Evolutionary conservation across 805 yeast species (phyloP), one percentile per base, ranked within the genome.

Genomic region (Deakozyma indianensis): DNA sequence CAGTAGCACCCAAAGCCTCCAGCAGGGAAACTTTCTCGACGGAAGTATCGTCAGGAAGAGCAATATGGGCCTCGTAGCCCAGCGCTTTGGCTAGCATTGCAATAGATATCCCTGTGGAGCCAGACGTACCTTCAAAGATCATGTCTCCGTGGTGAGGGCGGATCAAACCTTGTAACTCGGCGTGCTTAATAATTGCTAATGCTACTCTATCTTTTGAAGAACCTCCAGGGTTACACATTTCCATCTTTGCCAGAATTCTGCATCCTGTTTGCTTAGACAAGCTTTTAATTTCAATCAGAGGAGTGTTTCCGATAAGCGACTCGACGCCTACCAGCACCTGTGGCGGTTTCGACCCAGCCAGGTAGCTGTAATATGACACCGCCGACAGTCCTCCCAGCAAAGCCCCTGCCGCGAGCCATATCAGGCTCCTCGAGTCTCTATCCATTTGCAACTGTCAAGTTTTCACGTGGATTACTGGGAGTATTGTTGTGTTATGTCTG

Each of bases 141-240:
- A 78, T 68, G 55, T 85, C 92, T 1, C 83, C 86, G 44, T 69
- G 63, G 40, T 74, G 60, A 0, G 84, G 83, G 3, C 65, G 58
- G 35, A 88, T 60, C 3, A 66, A 56, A 0, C 92, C 92, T 41
- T 55, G 43, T 3, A 53, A 46, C 57, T 85, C 95, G 46, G 82
- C 83, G 21, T 75, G 75, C 46, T 75, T 67, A 16, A 90, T 81
- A 41, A 90, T 81, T 2, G 92, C 85, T 20, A 83, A 64, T 0
- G 97, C 97, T 18, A 92, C 95, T 41, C 98, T 68, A 59, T 90
- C 98, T 54, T 90, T 90, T 3, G 97, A 95, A 43, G 94, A 82
- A 0, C 97, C 97, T 1, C 90, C 98, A 0, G 97, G 96, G 56
- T 90, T 92, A 50, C 71, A 62, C 45, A 85, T 65, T 60, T 90